phyloP scores from a whole-genome alignment of 495 filamentous ascomycete species.

The Geoglossum glabrum region DNA sequence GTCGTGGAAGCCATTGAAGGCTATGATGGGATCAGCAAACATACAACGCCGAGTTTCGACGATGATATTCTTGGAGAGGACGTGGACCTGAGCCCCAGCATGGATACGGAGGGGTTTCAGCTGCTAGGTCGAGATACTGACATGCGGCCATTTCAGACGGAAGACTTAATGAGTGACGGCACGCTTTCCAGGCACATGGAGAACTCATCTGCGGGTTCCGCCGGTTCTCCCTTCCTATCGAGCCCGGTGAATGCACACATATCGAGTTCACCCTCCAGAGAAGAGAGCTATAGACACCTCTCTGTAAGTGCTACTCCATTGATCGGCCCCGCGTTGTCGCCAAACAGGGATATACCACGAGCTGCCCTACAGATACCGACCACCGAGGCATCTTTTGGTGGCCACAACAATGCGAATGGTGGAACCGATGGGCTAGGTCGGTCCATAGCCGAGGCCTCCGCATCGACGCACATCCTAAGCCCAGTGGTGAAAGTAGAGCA shows the following conservation, averaged over 20 bases:
- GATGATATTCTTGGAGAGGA: neutral
- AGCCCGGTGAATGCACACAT: neutral
- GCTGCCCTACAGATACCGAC: neutral
- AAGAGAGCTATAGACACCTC: neutral
- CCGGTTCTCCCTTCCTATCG: neutral
- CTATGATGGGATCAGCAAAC: neutral
- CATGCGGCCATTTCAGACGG: neutral
- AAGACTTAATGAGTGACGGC: neutral
- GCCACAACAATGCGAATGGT: neutral
- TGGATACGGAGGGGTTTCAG: neutral
- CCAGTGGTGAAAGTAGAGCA: neutral
- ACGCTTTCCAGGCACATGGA: neutral
- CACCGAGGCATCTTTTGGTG: neutral
- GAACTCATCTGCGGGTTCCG: neutral
- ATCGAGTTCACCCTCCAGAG: neutral
- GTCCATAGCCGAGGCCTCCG: neutral
- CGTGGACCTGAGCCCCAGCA: neutral
- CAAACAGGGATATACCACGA: neutral
- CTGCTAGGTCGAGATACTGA: neutral
- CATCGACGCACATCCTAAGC: neutral
- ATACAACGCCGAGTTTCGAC: conserved; percentile 4
- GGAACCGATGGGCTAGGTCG: neutral
- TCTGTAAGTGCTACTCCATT: neutral
- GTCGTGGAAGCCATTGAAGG: neutral
- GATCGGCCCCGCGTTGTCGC: neutral